These are phyloP conservation scores for Theobroma grandiflorum DNA, from an alignment of 441 rosid species.

Conservation along the genomic window DNA sequence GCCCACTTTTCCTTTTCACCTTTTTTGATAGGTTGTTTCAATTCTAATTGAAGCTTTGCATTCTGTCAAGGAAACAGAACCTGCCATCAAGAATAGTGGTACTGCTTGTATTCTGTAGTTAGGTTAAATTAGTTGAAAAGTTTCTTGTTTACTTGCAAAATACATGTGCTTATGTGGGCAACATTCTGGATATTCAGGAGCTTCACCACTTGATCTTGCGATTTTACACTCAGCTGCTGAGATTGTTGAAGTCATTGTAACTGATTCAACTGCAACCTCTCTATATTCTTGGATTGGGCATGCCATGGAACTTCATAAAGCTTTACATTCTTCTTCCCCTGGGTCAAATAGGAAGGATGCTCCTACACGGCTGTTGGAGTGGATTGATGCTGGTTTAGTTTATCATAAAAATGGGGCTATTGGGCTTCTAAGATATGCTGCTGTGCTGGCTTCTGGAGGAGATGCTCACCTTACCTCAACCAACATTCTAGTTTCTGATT, in stretches of 20 bases:
- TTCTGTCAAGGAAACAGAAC: slow-evolving; percentile 81
- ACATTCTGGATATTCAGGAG: slow-evolving; percentile 65
- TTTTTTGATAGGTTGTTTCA: slow-evolving; percentile 63
- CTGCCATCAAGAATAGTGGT: slow-evolving; percentile 74
- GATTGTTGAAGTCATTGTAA: slow-evolving; percentile 91
- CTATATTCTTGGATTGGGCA: slow-evolving; percentile 88
- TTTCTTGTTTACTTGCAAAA: slow-evolving; percentile 35
- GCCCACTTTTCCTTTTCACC: neutral
- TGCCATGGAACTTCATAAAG: slow-evolving; percentile 91
- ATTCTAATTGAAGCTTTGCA: slow-evolving; percentile 88
- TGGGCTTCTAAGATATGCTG: slow-evolving; percentile 94
- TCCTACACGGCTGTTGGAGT: slow-evolving; percentile 88
- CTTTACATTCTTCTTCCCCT: slow-evolving; percentile 87
- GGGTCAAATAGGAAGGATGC: slow-evolving; percentile 97
- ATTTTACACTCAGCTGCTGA: slow-evolving; percentile 98
- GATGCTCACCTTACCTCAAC: slow-evolving; percentile 88
- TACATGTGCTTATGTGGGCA: slow-evolving; percentile 35
- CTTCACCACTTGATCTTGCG: slow-evolving; percentile 91
- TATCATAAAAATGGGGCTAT: slow-evolving; percentile 91
- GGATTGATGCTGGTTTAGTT: slow-evolving; percentile 96
- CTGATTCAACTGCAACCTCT: slow-evolving; percentile 88
- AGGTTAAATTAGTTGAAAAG: slow-evolving; percentile 25
- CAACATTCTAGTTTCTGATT: slow-evolving; percentile 77
- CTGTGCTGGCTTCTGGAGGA: slow-evolving; percentile 93
- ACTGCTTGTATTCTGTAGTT: slow-evolving; percentile 25